Evolutionary conservation across 108 stramenopile genomes (phyloP).

Genomic region (Cyclostephanos tholiformis): DNA sequence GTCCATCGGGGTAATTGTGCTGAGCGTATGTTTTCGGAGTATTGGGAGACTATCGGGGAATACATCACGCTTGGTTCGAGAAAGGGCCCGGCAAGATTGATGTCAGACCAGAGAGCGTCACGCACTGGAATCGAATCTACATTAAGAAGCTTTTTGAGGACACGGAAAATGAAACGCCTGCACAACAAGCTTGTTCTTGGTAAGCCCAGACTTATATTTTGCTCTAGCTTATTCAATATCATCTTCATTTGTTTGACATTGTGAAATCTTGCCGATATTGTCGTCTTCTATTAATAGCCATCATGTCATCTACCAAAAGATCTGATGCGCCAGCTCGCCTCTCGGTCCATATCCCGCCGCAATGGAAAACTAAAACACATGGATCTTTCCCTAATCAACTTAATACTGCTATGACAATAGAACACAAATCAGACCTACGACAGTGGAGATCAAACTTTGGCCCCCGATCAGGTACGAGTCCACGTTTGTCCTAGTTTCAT

Average conservation of each 20-base stretch:
- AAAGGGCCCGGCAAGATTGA: conserved; percentile 16
- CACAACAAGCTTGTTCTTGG: conserved; percentile 80
- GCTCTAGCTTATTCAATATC: background rate
- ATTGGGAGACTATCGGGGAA: conserved; percentile 66
- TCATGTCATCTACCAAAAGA: conserved; percentile 44
- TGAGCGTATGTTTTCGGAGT: conserved; percentile 66
- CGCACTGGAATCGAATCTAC: conserved; percentile 40
- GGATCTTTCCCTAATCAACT: background rate
- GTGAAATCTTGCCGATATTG: background rate
- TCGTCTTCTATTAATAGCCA: conserved; percentile 17
- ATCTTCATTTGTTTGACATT: background rate
- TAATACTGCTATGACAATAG: background rate
- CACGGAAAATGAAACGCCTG: conserved; percentile 61
- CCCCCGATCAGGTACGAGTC: conserved; percentile 17
- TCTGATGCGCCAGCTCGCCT: conserved; percentile 9
- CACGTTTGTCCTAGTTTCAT: background rate
- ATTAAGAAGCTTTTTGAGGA: conserved; percentile 61
- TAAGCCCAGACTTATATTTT: conserved; percentile 31
- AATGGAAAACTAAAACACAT: conserved; percentile 26
- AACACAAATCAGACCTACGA: background rate
- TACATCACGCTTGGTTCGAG: conserved; percentile 20
- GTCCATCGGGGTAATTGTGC: conserved; percentile 50
- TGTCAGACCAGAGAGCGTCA: conserved; percentile 17
- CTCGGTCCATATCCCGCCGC: conserved; percentile 13
- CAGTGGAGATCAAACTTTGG: conserved; percentile 30